Evolutionary conservation across 768 basidiomycete genomes (phyloP), one percentile per base, ranked within the genome.

Genomic region (Suillus placidus): DNA sequence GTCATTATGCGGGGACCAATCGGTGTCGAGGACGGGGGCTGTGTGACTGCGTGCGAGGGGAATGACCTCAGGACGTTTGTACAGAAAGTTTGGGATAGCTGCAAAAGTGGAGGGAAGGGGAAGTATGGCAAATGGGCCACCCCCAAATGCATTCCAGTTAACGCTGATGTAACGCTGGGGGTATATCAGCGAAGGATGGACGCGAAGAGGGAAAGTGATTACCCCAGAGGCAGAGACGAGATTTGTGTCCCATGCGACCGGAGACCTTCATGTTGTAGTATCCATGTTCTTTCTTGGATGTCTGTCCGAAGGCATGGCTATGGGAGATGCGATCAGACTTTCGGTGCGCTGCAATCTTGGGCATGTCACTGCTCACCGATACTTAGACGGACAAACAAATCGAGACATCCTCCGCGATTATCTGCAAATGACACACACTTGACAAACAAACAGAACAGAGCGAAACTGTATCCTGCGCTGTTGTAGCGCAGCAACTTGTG

Each of bases 1-100:
- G 78, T 99, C 97, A 73, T 95, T 90, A 76, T 97, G 94, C 0
- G 95, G 96, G 0, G 92, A 94, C 95, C 95, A 99, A 73, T 92
- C 93, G 0, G 97, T 99, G 79, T 99, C 97, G 43, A 99, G 91
- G 37, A 94, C 92, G 32, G 92, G 81, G 2, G 88, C 91, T 1
- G 90, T 89, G 77, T 93, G 91, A 37, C 90, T 92, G 63, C 97
- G 89, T 20, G 94, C 94, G 63, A 99, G 85, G 1, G 97, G 97
- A 47, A 98, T 83, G 68, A 91, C 87, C 74, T 99, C 97, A 2
- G 96, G 97, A 23, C 98, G 84, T 78, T 93, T 96, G 74, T 84
- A 82, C 8, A 89, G 87, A 71, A 96, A 79, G 55, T 70, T 79
- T 4, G 82, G 80, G 60, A 83, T 80, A 0, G 82, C 76, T 54